Evolutionary conservation across 768 basidiomycete species (phyloP).

Genomic region (Psilocybe sp.): DNA sequence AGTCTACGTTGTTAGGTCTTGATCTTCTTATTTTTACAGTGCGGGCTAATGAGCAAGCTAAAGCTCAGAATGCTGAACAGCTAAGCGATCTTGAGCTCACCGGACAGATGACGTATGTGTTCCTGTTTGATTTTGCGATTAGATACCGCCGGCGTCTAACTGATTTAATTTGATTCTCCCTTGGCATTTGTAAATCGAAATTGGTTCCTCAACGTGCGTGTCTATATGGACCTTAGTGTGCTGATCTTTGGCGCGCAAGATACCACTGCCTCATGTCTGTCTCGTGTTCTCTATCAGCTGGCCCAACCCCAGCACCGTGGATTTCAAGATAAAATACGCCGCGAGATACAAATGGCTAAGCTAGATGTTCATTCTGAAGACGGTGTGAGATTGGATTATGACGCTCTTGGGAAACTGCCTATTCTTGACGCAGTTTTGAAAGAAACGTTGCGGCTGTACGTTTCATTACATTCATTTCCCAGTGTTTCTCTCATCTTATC

Average conservation of each 20-base stretch:
- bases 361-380: slow-evolving; percentile 12
- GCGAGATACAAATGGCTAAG: slow-evolving; percentile 13
- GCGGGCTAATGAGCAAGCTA: slow-evolving; percentile 33
- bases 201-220: too few species aligned
- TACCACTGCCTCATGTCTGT: slow-evolving; percentile 44
- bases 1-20: neutral
- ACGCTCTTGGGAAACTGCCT: slow-evolving; percentile 33
- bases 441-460: slow-evolving; percentile 44
- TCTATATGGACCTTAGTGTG: slow-evolving; percentile 26
- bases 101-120: slow-evolving; percentile 47
- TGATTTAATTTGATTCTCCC: too few species aligned
- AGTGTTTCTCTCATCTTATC: too few species aligned
- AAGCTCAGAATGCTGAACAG: slow-evolving; percentile 24
- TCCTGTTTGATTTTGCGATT: too few species aligned
- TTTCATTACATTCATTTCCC: neutral
- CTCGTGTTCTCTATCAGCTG: slow-evolving; percentile 38
- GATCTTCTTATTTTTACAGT: slow-evolving; percentile 1
- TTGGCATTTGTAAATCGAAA: too few species aligned
- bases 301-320: slow-evolving; percentile 26
- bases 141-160: too few species aligned
- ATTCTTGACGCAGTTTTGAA: slow-evolving; percentile 45
- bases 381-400: slow-evolving; percentile 26
- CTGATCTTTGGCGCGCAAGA: slow-evolving; percentile 51
- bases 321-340: slow-evolving; percentile 40
- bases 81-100: slow-evolving; percentile 42